These are phyloP conservation scores for Globisporangium spinosum DNA, from an alignment of 352 stramenopile species.

Conservation along the genomic window DNA sequence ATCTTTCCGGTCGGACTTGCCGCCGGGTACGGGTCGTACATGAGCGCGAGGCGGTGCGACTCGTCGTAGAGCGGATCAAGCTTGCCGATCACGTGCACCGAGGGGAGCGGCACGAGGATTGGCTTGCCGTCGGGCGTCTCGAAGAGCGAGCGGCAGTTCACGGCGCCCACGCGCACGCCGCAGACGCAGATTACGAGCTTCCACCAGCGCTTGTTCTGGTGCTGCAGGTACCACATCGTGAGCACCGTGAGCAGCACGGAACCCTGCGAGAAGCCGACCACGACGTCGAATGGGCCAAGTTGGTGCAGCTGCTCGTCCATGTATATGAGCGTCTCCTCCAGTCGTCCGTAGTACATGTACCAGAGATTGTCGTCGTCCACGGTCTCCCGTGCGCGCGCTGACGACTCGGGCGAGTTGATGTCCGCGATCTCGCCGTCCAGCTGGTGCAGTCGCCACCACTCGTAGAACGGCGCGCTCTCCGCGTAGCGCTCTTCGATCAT, in stretches of 20 bases:
- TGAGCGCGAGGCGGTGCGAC: slow-evolving; percentile 19
- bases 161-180: slow-evolving; percentile 20
- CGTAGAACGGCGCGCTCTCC: slow-evolving; percentile 33
- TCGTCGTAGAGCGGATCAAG: slow-evolving; percentile 22
- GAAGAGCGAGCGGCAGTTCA: slow-evolving; percentile 12
- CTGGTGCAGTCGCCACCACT: slow-evolving; percentile 26
- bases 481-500: slow-evolving; percentile 33
- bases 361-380: slow-evolving; percentile 19
- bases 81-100: slow-evolving; percentile 31
- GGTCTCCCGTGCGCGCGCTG: background rate
- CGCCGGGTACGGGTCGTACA: slow-evolving; percentile 21
- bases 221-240: slow-evolving; percentile 24
- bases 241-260: slow-evolving; percentile 32
- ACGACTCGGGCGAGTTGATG: slow-evolving; percentile 7
- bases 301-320: slow-evolving; percentile 31
- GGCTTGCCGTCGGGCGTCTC: slow-evolving; percentile 13
- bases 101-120: slow-evolving; percentile 22
- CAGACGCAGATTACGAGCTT: slow-evolving; percentile 35
- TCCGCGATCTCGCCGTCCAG: slow-evolving; percentile 5
- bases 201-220: slow-evolving; percentile 31
- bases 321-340: slow-evolving; percentile 30
- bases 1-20: slow-evolving; percentile 20
- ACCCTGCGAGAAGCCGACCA: slow-evolving; percentile 52
- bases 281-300: slow-evolving; percentile 38
- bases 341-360: slow-evolving; percentile 24